Percentiles rank a stretch among this genome's conserved stretches.
Conservation (phyloP, 2,329 filamentous ascomycete species). For the Calonectria leucothoes region DNA sequence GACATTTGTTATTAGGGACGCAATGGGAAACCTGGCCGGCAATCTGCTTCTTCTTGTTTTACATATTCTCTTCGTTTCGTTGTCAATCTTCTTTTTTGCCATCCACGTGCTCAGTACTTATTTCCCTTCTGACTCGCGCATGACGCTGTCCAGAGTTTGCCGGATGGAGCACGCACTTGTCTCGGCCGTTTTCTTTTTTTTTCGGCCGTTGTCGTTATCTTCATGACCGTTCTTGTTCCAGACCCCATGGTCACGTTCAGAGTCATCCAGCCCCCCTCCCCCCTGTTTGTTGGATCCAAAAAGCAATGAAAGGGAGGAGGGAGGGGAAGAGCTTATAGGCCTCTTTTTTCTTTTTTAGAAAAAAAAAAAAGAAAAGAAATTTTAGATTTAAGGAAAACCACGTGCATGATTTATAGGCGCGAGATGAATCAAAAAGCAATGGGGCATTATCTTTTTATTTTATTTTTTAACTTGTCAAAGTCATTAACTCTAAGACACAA, state of each 20-base stretch:
- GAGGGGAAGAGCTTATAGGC: background rate
- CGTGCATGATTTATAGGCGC: background rate
- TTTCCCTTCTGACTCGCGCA: background rate
- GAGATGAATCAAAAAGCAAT: background rate
- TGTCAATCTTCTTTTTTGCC: background rate
- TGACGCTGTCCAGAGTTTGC: background rate
- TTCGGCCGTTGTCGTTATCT: background rate
- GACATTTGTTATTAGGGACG: background rate
- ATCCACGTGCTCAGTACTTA: background rate
- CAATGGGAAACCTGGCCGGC: background rate
- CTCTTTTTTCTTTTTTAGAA: background rate
- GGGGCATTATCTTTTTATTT: too few species aligned
- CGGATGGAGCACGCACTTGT: background rate
- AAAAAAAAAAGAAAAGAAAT: background rate
- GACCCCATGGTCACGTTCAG: background rate
- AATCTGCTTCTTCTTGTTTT: background rate
- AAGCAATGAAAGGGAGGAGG: background rate
- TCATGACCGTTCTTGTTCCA: background rate
- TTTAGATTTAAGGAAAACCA: background rate
- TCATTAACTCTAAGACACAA: background rate
- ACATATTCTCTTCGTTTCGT: slow-evolving; percentile 2
- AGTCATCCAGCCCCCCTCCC: background rate
- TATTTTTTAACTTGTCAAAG: background rate
- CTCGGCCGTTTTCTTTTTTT: background rate
- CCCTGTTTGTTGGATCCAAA: background rate